phyloP scores from a whole-genome alignment of 2,329 filamentous ascomycete species.

The Venturia asperata region DNA sequence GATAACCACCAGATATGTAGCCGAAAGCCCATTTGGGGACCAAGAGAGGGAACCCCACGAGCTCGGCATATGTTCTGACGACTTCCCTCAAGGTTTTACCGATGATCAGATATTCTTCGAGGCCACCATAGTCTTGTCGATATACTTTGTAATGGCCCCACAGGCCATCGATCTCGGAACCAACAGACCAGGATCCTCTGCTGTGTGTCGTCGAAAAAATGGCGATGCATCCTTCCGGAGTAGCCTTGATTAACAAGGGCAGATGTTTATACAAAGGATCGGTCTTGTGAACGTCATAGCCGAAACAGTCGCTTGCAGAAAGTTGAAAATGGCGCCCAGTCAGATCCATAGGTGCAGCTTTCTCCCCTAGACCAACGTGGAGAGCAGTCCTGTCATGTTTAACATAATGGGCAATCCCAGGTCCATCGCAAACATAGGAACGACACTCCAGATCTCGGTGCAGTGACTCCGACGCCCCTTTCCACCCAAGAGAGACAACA shows the following conservation, averaged over 20 bases:
- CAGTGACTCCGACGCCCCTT: slow-evolving; percentile 45
- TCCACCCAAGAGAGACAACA: slow-evolving; percentile 50
- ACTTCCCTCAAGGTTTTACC: slow-evolving; percentile 61
- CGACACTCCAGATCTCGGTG: slow-evolving; percentile 57
- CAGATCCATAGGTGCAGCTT: slow-evolving; percentile 65
- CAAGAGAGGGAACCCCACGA: slow-evolving; percentile 61
- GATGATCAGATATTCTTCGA: slow-evolving; percentile 64
- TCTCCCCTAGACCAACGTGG: slow-evolving; percentile 65
- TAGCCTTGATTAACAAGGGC: slow-evolving; percentile 62
- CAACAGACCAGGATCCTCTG: slow-evolving; percentile 58
- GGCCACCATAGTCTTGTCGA: slow-evolving; percentile 62
- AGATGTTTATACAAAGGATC: slow-evolving; percentile 73
- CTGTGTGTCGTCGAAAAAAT: slow-evolving; percentile 62
- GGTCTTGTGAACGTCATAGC: slow-evolving; percentile 63
- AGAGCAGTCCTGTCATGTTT: slow-evolving; percentile 55
- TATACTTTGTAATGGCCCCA: slow-evolving; percentile 71
- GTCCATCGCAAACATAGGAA: slow-evolving; percentile 57
- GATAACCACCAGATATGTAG: slow-evolving; percentile 62
- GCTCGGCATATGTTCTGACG: slow-evolving; percentile 57
- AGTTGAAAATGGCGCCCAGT: slow-evolving; percentile 59
- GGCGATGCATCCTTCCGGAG: slow-evolving; percentile 55
- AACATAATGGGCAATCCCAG: slow-evolving; percentile 59
- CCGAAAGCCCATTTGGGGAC: slow-evolving; percentile 67
- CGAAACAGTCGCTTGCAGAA: slow-evolving; percentile 64
- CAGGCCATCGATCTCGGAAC: slow-evolving; percentile 66